These are phyloP conservation scores for Vigna trinervia DNA, from an alignment of 306 rosid species.

Conservation along the genomic window DNA sequence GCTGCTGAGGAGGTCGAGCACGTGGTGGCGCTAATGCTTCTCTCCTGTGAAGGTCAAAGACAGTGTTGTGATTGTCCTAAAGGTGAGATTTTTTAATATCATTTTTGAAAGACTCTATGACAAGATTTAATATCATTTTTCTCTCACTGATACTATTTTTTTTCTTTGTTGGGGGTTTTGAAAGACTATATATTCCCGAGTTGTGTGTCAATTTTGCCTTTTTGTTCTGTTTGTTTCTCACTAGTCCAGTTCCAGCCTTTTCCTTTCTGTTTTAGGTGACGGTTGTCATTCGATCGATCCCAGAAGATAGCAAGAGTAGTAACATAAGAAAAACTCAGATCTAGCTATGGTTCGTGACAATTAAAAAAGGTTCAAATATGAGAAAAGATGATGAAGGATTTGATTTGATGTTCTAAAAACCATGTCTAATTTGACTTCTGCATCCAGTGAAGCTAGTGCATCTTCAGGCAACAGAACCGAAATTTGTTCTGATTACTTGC, in stretches of 20 bases:
- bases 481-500: slow-evolving; percentile 54
- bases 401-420: slow-evolving; percentile 65
- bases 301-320: slow-evolving; percentile 27
- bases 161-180: slow-evolving; percentile 26
- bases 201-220: slow-evolving; percentile 35
- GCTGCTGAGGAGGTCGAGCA: too few species aligned
- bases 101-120: too few species aligned
- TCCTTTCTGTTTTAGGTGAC: slow-evolving; percentile 32
- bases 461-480: slow-evolving; percentile 83
- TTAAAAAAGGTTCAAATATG: slow-evolving; percentile 29
- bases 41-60: too few species aligned
- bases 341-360: slow-evolving; percentile 43
- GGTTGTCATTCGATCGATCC: slow-evolving; percentile 61
- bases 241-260: neutral
- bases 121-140: neutral
- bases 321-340: slow-evolving; percentile 56
- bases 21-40: too few species aligned
- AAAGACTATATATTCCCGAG: too few species aligned
- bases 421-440: slow-evolving; percentile 89
- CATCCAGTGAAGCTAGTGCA: slow-evolving; percentile 89
- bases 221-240: slow-evolving; percentile 43
- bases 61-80: too few species aligned
- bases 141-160: neutral
- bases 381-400: slow-evolving; percentile 57
- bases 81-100: too few species aligned